Evolutionary conservation across 2,329 filamentous ascomycete genomes (phyloP), one percentile per base, ranked within the genome.

Genomic region (Fulvia fulva): DNA sequence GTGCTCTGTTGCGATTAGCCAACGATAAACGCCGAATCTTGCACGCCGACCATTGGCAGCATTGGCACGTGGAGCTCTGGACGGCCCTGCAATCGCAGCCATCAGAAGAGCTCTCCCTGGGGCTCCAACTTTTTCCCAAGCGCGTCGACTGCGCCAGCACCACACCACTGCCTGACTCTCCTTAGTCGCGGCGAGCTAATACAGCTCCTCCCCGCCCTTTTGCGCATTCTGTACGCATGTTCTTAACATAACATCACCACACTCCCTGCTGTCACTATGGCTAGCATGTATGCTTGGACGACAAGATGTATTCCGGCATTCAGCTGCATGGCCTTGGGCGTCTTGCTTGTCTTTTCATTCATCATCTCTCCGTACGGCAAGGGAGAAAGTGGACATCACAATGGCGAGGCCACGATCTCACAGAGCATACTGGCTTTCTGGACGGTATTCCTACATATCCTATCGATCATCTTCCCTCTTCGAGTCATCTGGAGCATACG

Each of bases 381-480:
- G 51, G 62, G 62, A 34, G 61, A 65, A 28, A 52, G 60, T 47
- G 64, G 66, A 25, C 51, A 58, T 28, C 65, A 65, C 55, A 55
- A 66, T 64, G 69, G 67, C 51, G 58, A 64, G 43, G 65, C 68
- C 14, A 70, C 69, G 7, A 51, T 62, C 26, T 63, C 65, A 46
- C 69, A 71, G 58, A 60, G 68, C 45, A 59, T 68, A 44, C 65
- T 70, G 56, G 65, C 63, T 54, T 58, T 83, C 67, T 90, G 89
- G 73, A 84, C 82, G 53, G 75, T 89, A 19, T 70, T 87, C 32
- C 81, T 89, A 56, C 87, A 90, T 70, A 57, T 84, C 55, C 76
- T 88, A 55, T 85, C 87, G 65, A 82, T 83, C 62, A 71, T 80
- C 30, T 89, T 89, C 65, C 84, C 85, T 22, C 67, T 86, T 5